Evolutionary conservation across 2,329 filamentous ascomycete species (phyloP), one percentile per base, ranked within the genome.

Genomic region (Achaetomium macrosporum): DNA sequence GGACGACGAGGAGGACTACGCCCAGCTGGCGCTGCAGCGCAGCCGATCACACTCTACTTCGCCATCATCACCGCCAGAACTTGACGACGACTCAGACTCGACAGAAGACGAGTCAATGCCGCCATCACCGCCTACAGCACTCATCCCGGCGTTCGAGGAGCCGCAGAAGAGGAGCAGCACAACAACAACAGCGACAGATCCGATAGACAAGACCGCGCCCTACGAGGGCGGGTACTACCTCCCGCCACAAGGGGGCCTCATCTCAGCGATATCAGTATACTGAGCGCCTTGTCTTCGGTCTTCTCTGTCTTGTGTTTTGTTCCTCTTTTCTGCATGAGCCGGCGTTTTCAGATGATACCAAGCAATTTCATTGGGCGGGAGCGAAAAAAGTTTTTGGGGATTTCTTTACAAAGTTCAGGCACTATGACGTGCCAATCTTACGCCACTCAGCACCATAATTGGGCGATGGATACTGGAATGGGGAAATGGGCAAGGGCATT

Each of bases 91-190:
- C 65, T 81, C 79, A 56, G 85, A 84, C 55, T 83, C 81, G 2
- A 84, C 82, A 53, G 86, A 90, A 62, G 87, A 90, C 70, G 84
- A 88, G 61, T 72, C 76, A 44, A 82, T 88, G 81, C 87, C 87
- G 8, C 85, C 84, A 17, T 88, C 85, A 56, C 85, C 85, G 36
- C 79, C 81, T 41, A 73, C 75, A 19, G 68, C 77, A 29, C 68
- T 76, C 35, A 71, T 89, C 49, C 74, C 81, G 55, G 71, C 76
- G 39, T 87, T 89, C 64, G 72, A 77, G 42, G 75, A 80, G 62
- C 81, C 84, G 73, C 73, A 81, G 63, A 71, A 71, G 65, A 65
- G 65, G 65, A 63, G 64, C 68, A 64, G 61, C 57, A 60, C 65
- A 50, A 57, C 65, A 50, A 64, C 64, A 71, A 58, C 69, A 71